phyloP scores from a whole-genome alignment of 495 filamentous ascomycete species.

The Tuber aestivum region DNA sequence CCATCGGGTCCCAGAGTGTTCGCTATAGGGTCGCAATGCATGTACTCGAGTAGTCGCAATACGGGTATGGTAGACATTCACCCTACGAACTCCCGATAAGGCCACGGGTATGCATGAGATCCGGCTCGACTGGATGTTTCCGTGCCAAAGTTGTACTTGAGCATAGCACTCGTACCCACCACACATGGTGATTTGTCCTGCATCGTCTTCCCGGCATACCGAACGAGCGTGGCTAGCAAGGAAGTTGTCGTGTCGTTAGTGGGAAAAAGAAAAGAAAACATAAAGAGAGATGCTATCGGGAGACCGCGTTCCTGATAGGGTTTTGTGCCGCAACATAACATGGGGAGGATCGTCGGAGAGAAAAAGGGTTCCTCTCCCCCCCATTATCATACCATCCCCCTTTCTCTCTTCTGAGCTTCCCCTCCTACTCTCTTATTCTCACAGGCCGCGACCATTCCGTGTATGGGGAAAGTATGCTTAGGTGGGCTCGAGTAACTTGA shows the following conservation, averaged over 20 bases:
- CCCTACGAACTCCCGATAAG: neutral
- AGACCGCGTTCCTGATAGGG: neutral
- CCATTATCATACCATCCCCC: neutral
- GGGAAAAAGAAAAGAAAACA: neutral
- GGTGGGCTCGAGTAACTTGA: neutral
- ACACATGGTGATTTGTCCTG: conserved; percentile 2
- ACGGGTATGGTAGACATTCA: neutral
- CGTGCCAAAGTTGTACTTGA: neutral
- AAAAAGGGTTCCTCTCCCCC: neutral
- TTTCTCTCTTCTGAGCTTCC: neutral
- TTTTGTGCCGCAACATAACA: neutral
- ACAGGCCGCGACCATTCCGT: neutral
- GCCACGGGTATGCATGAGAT: neutral
- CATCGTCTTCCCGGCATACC: neutral
- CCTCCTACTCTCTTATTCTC: neutral
- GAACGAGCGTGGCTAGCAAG: neutral
- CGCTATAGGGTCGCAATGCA: neutral
- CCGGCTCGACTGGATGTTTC: neutral
- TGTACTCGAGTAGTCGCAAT: neutral
- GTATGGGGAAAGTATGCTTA: neutral
- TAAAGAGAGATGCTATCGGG: neutral
- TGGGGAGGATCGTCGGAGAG: neutral
- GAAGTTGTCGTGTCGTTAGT: neutral
- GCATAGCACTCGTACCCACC: neutral
- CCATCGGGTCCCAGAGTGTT: neutral